Evolutionary conservation across 768 basidiomycete genomes (phyloP), one percentile per base, ranked within the genome.

Genomic region (Nidularia pulvinata): DNA sequence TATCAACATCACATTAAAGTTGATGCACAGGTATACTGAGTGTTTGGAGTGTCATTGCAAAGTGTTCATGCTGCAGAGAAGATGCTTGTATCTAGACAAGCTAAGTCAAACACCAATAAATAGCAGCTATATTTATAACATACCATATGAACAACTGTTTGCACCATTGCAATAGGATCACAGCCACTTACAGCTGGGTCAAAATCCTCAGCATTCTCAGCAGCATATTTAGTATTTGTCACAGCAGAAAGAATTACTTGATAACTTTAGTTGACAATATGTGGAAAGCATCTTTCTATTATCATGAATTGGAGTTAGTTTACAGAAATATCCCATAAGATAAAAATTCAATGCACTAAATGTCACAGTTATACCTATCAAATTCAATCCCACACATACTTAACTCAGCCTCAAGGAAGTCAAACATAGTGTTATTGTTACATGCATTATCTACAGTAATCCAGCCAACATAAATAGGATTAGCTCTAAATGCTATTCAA

Each of bases 1-100:
- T 65, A 16, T 57, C 54, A 43, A 71, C 63, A 55, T 70, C 66
- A 4, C 57, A 53, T 35, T 70, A 51, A 5, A 72, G 65, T 46
- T 71, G 9, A 7, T n/a, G n/a, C 37, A 39, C 37, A n/a, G n/a
- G n/a, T n/a, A 42, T 42, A 11, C 4, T 42, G 5, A 42, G 39
- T 13, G 11, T 42, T 11, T 2, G 13, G 11, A 42, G 16, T 42
- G 39, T 42, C 16, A 13, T 11, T 13, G 39, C 11, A 42, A 42
- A 42, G 11, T 19, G 13, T 42, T 42, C 39, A 13, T 4, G 39
- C 11, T 4, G 2, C 11, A 42, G 39, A 42, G 39, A 19, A 13
- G 39, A 42, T 13, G 39, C 39, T 13, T 5, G 39, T 13, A 42
- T 42, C 39, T 42, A 42, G 16, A 11, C 13, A 42, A 11, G 16